These are phyloP conservation scores for Hibiscus mutabilis DNA, from an alignment of 345 rosid genomes.

Conservation along the genomic window DNA sequence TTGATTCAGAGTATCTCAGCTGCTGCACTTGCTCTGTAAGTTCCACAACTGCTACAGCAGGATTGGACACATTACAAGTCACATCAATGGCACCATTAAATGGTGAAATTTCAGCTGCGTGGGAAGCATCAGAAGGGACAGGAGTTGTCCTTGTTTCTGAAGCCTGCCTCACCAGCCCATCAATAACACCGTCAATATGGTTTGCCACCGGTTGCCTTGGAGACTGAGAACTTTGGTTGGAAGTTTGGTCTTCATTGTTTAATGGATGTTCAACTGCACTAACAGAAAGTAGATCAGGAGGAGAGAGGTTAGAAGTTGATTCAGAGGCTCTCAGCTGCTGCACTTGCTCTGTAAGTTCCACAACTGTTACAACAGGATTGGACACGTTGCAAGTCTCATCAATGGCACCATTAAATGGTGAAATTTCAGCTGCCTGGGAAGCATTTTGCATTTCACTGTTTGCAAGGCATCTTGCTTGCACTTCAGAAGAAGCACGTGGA, in stretches of 20 bases:
- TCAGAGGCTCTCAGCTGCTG: constrained; percentile 12
- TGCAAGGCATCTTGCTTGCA: constrained; percentile 23
- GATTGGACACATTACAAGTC: constrained; percentile 13
- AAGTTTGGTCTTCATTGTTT: constrained; percentile 7
- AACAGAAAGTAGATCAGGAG: constrained; percentile 15
- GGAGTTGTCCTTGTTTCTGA: constrained; percentile 18
- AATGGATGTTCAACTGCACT: constrained; percentile 17
- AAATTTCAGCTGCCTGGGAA: constrained; percentile 18
- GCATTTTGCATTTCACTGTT: constrained; percentile 17
- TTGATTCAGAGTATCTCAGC: too few relatives aligned
- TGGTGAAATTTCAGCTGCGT: background rate
- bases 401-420: constrained; percentile 9
- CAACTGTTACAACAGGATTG: background rate
- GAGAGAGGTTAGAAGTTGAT: constrained; percentile 5
- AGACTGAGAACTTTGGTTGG: constrained; percentile 7
- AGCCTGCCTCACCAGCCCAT: constrained; percentile 10
- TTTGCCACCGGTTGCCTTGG: constrained; percentile 12
- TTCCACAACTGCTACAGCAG: background rate
- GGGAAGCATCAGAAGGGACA: background rate
- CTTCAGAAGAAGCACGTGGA: constrained; percentile 22
- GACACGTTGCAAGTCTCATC: constrained; percentile 16
- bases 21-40: too few relatives aligned
- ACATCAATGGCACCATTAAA: constrained; percentile 16
- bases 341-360: constrained; percentile 6
- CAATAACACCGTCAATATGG: constrained; percentile 5